Evolutionary conservation across 164 flowering plant species (phyloP).

Genomic region (Umbilicus rupestris): DNA sequence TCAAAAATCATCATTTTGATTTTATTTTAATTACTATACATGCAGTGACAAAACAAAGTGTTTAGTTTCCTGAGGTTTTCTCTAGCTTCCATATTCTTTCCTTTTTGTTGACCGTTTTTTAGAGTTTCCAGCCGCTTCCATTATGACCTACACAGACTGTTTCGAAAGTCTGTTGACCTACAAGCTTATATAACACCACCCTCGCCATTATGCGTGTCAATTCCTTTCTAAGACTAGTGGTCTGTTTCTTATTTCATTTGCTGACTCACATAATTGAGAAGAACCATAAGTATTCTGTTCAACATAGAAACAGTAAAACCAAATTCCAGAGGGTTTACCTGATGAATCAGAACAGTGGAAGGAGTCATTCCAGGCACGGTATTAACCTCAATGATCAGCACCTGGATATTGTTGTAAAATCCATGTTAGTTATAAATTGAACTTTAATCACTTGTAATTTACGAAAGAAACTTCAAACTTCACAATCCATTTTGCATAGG

Average conservation of each 20-base stretch:
- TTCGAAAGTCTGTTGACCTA: too few relatives aligned
- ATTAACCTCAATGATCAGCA: constrained; percentile 75
- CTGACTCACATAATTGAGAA: background rate
- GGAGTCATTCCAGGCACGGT: constrained; percentile 98
- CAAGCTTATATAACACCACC: background rate
- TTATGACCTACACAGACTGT: too few relatives aligned
- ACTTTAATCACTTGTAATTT: background rate
- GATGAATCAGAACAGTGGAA: constrained; percentile 88
- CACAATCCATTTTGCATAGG: background rate
- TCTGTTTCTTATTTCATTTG: background rate
- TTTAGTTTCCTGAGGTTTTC: too few relatives aligned
- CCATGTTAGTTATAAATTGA: background rate
- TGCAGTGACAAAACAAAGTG: too few relatives aligned
- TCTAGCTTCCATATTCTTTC: too few relatives aligned
- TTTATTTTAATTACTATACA: too few relatives aligned
- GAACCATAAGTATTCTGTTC: background rate
- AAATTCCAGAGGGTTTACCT: constrained; percentile 31
- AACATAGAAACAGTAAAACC: background rate
- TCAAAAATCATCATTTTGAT: too few relatives aligned
- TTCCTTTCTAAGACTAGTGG: background rate
- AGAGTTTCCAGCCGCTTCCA: too few relatives aligned
- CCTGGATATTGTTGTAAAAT: constrained; percentile 31
- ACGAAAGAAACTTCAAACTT: background rate
- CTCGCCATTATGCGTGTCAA: background rate
- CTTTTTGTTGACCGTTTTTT: too few relatives aligned